Conservation (phyloP, 768 basidiomycete species). For the Trametes cubensis region DNA sequence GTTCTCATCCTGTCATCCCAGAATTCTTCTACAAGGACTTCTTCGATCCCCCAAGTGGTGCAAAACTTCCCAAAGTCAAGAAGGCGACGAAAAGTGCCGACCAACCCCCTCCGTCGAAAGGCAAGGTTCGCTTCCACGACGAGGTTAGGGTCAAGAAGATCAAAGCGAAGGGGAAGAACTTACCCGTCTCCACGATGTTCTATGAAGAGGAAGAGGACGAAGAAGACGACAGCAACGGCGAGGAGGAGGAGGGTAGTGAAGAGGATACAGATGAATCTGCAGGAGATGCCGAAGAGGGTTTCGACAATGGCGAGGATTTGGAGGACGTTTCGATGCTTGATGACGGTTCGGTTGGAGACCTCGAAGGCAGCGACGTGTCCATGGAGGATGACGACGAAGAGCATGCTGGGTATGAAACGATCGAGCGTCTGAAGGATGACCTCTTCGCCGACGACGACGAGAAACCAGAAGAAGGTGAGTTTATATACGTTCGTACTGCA, state of each 20-base stretch:
- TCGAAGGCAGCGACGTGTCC: slow-evolving; percentile 19
- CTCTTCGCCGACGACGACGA: slow-evolving; percentile 71
- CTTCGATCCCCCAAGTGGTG: slow-evolving; percentile 63
- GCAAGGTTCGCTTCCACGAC: slow-evolving; percentile 78
- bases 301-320: slow-evolving; percentile 35
- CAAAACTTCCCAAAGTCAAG: slow-evolving; percentile 26
- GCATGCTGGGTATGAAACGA: slow-evolving; percentile 45
- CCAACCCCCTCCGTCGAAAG: slow-evolving; percentile 28
- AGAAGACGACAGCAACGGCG: slow-evolving; percentile 39
- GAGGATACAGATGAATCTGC: slow-evolving; percentile 25
- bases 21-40: slow-evolving; percentile 77
- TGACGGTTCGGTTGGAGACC: slow-evolving; percentile 35
- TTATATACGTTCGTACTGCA: background rate
- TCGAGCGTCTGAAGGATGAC: slow-evolving; percentile 74
- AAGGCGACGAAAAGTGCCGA: slow-evolving; percentile 27
- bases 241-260: slow-evolving; percentile 27
- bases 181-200: slow-evolving; percentile 50
- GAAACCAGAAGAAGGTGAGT: slow-evolving; percentile 30
- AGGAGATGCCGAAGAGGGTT: slow-evolving; percentile 32
- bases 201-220: slow-evolving; percentile 47
- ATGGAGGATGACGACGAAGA: slow-evolving; percentile 28
- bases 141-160: slow-evolving; percentile 83
- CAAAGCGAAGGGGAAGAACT: slow-evolving; percentile 67
- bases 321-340: slow-evolving; percentile 35
- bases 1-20: slow-evolving; percentile 33